Conservation (phyloP, 2,329 filamentous ascomycete species). For the Aspergillus sp. region DNA sequence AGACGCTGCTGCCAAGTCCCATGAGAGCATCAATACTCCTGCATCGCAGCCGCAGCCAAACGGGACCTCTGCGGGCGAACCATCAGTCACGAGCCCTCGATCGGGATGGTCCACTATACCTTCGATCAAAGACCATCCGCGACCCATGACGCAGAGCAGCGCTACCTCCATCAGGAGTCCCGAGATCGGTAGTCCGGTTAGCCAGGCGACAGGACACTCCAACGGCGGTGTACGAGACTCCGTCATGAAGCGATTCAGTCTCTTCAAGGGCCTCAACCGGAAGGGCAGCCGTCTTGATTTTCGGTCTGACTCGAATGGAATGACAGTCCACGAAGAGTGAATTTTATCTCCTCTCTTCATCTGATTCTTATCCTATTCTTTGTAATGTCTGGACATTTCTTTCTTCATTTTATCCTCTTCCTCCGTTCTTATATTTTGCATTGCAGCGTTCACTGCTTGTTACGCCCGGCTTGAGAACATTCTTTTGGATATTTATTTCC, state of each 20-base stretch:
- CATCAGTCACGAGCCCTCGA: conserved; percentile 18
- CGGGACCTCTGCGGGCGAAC: conserved; percentile 18
- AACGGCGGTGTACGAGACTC: conserved; percentile 52
- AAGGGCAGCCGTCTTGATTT: conserved; percentile 61
- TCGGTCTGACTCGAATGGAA: conserved; percentile 28
- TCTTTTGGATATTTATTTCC: conserved; percentile 8
- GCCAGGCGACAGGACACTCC: conserved; percentile 43
- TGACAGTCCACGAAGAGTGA: conserved; percentile 39
- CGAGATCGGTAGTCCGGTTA: conserved; percentile 19
- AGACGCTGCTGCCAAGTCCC: conserved; percentile 26
- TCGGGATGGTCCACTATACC: conserved; percentile 37
- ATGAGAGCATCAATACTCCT: conserved; percentile 30
- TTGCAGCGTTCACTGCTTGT: conserved; percentile 15
- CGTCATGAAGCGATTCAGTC: conserved; percentile 74
- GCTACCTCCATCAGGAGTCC: conserved; percentile 16
- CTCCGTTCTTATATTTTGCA: conserved; percentile 12
- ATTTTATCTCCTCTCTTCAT: conserved; percentile 18
- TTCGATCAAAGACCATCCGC: conserved; percentile 33
- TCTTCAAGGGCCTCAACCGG: conserved; percentile 69
- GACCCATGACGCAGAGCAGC: conserved; percentile 34
- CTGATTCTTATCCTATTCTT: conserved; percentile 16
- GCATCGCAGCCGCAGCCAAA: conserved; percentile 30
- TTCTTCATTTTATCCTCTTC: conserved; percentile 5
- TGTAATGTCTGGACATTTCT: conserved; percentile 27
- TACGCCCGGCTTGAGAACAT: conserved; percentile 2